These are phyloP conservation scores for Hortiboletus rubellus DNA, from an alignment of 1,284 basidiomycete genomes.

Conservation along the genomic window DNA sequence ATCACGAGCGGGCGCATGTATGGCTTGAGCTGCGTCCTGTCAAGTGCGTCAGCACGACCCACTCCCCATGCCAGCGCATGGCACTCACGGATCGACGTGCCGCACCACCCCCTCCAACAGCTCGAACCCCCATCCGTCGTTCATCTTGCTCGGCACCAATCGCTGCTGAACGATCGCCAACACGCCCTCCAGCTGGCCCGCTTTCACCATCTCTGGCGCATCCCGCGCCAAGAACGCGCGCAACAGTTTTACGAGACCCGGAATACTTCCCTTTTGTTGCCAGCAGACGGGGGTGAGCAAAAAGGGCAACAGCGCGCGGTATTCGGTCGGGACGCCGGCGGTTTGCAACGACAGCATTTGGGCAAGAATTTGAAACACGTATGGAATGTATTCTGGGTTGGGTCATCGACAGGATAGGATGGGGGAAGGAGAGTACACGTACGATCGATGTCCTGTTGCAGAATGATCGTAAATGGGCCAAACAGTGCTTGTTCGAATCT, in stretches of 20 bases:
- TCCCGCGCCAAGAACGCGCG: slow-evolving; percentile 84
- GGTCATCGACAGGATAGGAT: neutral
- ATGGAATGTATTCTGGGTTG: slow-evolving; percentile 88
- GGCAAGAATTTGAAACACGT: slow-evolving; percentile 95
- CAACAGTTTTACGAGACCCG: slow-evolving; percentile 88
- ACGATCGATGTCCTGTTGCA: slow-evolving; percentile 94
- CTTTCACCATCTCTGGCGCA: slow-evolving; percentile 63
- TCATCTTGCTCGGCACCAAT: slow-evolving; percentile 83
- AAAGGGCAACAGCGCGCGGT: slow-evolving; percentile 79
- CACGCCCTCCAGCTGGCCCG: slow-evolving; percentile 76
- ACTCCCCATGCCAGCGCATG: neutral
- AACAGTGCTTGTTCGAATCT: slow-evolving; percentile 85
- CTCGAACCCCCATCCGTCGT: slow-evolving; percentile 92
- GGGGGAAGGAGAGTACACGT: slow-evolving; percentile 22
- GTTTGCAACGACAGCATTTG: slow-evolving; percentile 92
- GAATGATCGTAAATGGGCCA: slow-evolving; percentile 84
- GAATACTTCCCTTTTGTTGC: slow-evolving; percentile 96
- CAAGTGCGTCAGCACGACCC: slow-evolving; percentile 3
- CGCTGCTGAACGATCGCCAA: slow-evolving; percentile 91
- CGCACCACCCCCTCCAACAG: slow-evolving; percentile 79
- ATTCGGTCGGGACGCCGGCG: slow-evolving; percentile 69
- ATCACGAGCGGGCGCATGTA: slow-evolving; percentile 82
- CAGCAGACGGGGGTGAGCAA: slow-evolving; percentile 87
- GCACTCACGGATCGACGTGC: slow-evolving; percentile 70
- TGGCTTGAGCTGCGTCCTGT: slow-evolving; percentile 64